Conservation (phyloP, 2,329 filamentous ascomycete species). For the Trichoderma koningii region DNA sequence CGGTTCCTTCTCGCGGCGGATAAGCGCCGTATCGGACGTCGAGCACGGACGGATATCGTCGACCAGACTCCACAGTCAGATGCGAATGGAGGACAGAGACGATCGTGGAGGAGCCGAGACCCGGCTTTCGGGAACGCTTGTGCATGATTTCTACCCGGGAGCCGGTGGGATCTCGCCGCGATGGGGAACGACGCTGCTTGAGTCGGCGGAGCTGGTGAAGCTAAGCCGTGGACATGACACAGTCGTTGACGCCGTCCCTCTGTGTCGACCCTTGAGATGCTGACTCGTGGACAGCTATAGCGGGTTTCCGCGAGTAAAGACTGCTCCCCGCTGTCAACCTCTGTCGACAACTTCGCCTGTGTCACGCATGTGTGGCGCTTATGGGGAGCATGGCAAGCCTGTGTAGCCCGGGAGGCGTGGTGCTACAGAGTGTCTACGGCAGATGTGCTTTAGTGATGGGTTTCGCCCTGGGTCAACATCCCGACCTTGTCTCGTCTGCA, state of each 20-base stretch:
- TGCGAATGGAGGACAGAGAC: neutral
- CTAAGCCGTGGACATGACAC: neutral
- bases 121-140: slow-evolving; percentile 1
- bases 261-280: no score
- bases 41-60: neutral
- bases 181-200: neutral
- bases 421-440: neutral
- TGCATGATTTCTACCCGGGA: neutral
- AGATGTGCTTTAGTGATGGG: neutral
- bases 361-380: neutral
- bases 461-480: neutral
- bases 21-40: slow-evolving; percentile 19
- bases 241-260: neutral
- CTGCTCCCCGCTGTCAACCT: no score
- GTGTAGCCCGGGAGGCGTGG: neutral
- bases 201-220: neutral
- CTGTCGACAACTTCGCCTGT: neutral
- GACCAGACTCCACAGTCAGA: slow-evolving; percentile 12
- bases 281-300: no score
- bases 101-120: slow-evolving; percentile 21
- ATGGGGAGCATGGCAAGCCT: neutral
- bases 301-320: no score
- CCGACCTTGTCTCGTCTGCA: neutral
- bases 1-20: neutral
- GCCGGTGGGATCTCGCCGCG: neutral